Percentiles rank a stretch among this genome's conserved stretches.
These are phyloP conservation scores for Colletotrichum tropicale DNA, from an alignment of 2,329 filamentous ascomycete species.

Conservation along the genomic window DNA sequence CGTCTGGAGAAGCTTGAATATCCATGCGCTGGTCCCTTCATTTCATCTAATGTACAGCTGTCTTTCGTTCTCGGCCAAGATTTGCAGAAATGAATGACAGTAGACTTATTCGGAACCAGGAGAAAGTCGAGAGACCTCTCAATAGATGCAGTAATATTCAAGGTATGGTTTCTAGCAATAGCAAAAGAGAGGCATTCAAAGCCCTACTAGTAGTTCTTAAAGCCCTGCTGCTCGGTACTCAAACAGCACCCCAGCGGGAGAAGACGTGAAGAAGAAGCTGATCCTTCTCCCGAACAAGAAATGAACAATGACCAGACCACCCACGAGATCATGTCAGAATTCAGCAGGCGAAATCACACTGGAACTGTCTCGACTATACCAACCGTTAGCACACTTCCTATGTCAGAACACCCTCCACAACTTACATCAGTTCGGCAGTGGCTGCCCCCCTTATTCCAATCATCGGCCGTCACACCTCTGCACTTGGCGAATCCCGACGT, in stretches of 20 bases:
- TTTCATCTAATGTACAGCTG: not conserved
- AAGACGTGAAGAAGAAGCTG: not conserved
- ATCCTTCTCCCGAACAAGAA: not conserved
- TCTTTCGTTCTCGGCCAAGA: not conserved
- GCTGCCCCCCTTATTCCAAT: not conserved
- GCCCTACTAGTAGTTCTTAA: accelerated
- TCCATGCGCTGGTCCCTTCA: not conserved
- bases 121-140: not conserved
- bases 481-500: not conserved
- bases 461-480: not conserved
- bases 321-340: not conserved
- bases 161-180: not conserved
- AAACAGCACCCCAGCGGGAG: not conserved
- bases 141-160: not conserved
- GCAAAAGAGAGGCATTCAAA: not conserved
- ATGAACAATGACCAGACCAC: not conserved
- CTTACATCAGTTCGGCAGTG: not conserved
- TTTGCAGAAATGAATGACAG: not conserved
- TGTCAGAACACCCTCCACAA: no score
- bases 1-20: not conserved
- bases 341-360: not conserved
- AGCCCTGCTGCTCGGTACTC: not conserved
- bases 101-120: not conserved
- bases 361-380: not conserved
- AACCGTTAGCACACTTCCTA: not conserved